phyloP scores from a whole-genome alignment of 208 protist species.

The Leishmania guyanensis region DNA sequence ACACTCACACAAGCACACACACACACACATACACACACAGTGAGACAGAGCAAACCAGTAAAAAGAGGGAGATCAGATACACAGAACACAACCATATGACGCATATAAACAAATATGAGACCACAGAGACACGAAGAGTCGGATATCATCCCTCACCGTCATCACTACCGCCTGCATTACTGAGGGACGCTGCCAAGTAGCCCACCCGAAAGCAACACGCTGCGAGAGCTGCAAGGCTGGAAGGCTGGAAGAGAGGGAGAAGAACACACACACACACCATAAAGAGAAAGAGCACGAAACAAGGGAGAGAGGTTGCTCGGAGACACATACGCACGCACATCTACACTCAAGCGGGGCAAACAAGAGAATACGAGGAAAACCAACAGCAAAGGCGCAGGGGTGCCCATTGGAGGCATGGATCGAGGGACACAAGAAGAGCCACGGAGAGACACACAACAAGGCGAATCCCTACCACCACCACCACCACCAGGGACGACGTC shows the following conservation, averaged over 20 bases:
- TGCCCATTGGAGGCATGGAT: not conserved
- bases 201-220: not conserved
- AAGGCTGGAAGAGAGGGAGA: not conserved
- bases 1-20: slow-evolving; percentile 9
- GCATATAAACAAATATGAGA: not conserved
- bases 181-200: not conserved
- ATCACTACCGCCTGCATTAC: not conserved
- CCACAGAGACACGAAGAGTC: not conserved
- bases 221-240: not conserved
- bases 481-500: not conserved
- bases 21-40: not conserved
- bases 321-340: not conserved
- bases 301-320: not conserved
- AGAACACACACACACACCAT: not conserved
- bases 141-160: not conserved
- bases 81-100: not conserved
- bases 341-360: not conserved
- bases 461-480: too few species aligned
- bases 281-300: not conserved
- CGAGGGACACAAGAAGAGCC: not conserved
- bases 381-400: not conserved
- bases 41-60: too few species aligned
- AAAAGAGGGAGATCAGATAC: not conserved
- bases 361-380: not conserved
- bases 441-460: not conserved